Conservation (phyloP, 495 filamentous ascomycete genomes). For the Xylona heveae region DNA sequence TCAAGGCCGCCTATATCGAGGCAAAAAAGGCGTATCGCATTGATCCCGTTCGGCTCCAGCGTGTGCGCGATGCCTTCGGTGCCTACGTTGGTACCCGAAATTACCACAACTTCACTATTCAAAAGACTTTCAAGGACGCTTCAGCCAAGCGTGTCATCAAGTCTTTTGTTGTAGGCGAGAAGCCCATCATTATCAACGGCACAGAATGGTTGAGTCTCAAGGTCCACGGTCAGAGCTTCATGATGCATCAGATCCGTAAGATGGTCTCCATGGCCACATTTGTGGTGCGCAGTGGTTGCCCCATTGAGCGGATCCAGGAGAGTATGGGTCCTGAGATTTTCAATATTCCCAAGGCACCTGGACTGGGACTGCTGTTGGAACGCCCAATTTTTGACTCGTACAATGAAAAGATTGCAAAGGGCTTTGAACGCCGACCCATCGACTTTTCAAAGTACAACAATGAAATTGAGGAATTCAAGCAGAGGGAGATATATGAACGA, state of each 20-base stretch:
- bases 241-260: constrained; percentile 99
- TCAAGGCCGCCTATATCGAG: constrained; percentile 55
- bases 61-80: constrained; percentile 47
- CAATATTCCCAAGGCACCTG: constrained; percentile 82
- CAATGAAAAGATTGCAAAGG: constrained; percentile 36
- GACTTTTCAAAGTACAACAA: constrained; percentile 56
- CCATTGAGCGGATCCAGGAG: constrained; percentile 40
- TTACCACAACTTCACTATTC: constrained; percentile 91
- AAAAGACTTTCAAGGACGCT: constrained; percentile 57
- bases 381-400: constrained; percentile 75
- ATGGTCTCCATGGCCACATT: constrained; percentile 91
- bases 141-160: constrained; percentile 76
- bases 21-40: constrained; percentile 71
- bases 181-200: constrained; percentile 65
- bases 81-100: constrained; percentile 64
- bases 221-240: constrained; percentile 94
- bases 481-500: constrained; percentile 73
- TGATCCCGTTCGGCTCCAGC: constrained; percentile 40
- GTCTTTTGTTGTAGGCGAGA: constrained; percentile 50
- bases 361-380: constrained; percentile 72
- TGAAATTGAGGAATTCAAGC: constrained; percentile 75
- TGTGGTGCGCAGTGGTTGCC: constrained; percentile 57
- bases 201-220: constrained; percentile 91
- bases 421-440: constrained; percentile 36
- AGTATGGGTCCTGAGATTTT: constrained; percentile 44